Evolutionary conservation across 2,329 filamentous ascomycete species (phyloP).

Genomic region (Plenodomus lindquistii): DNA sequence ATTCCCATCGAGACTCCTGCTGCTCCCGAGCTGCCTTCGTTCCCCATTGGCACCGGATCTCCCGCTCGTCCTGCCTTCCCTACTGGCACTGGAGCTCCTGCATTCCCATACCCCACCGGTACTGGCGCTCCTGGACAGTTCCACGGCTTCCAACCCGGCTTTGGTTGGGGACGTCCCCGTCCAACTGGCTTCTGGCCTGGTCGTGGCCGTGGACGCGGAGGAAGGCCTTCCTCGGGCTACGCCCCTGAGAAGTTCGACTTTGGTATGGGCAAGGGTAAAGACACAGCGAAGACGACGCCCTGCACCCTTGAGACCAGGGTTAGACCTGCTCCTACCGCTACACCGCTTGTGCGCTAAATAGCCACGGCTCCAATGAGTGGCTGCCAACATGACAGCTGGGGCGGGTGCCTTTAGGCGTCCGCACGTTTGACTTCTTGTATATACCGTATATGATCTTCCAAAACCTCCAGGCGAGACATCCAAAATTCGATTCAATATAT

Average conservation of each 20-base stretch:
- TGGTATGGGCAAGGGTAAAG: constrained; percentile 6
- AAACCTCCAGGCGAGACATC: background rate
- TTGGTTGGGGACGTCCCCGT: constrained; percentile 19
- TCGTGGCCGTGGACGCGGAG: constrained; percentile 5
- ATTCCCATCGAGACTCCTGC: background rate
- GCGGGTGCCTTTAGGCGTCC: too few species aligned
- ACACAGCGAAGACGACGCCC: constrained; percentile 16
- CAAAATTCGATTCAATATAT: background rate
- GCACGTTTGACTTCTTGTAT: background rate
- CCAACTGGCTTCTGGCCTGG: constrained; percentile 19
- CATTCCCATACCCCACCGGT: constrained; percentile 4
- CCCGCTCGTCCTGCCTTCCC: constrained; percentile 10
- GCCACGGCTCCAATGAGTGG: too few species aligned
- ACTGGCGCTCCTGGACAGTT: constrained; percentile 6
- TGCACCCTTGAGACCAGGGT: constrained; percentile 28
- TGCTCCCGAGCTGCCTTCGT: background rate
- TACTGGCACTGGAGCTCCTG: constrained; percentile 4
- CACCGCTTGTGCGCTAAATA: constrained; percentile 8
- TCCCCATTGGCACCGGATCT: constrained; percentile 3
- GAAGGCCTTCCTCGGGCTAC: constrained; percentile 8
- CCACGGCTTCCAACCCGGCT: constrained; percentile 11
- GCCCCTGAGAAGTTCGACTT: constrained; percentile 12
- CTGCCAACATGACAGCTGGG: too few species aligned
- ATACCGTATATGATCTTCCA: background rate
- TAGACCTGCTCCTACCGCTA: constrained; percentile 23